These are phyloP conservation scores for Echria macrotheca DNA, from an alignment of 495 filamentous ascomycete genomes.

Conservation along the genomic window DNA sequence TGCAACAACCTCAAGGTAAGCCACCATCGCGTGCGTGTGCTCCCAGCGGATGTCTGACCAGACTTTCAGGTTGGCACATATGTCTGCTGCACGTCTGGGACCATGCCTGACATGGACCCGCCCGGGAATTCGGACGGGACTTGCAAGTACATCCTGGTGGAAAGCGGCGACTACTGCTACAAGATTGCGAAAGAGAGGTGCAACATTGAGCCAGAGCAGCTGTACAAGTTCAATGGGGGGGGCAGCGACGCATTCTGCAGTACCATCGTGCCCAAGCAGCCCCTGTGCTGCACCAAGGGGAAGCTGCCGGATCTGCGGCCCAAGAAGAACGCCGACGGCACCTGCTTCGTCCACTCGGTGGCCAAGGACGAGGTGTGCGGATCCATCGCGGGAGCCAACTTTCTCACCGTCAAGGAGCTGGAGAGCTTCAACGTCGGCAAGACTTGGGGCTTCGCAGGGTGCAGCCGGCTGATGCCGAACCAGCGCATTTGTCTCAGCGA, in stretches of 20 bases:
- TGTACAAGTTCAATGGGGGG: conserved; percentile 32
- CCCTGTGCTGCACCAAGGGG: conserved; percentile 17
- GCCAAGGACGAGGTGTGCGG: conserved; percentile 25
- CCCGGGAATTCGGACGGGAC: conserved; percentile 22
- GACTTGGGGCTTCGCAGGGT: conserved; percentile 42
- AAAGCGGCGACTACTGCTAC: conserved; percentile 30
- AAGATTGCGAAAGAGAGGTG: conserved; percentile 36
- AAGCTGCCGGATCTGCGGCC: conserved; percentile 22
- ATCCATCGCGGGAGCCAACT: conserved; percentile 12
- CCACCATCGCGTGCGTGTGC: neutral
- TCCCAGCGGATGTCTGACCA: neutral
- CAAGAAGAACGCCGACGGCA: conserved; percentile 30
- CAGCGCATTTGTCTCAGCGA: conserved; percentile 36
- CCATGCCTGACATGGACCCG: conserved; percentile 15
- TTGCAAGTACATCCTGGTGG: conserved; percentile 19
- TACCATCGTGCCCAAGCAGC: conserved; percentile 12
- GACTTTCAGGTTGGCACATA: neutral
- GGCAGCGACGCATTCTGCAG: conserved; percentile 26
- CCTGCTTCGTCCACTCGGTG: conserved; percentile 24
- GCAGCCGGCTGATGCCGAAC: conserved; percentile 22
- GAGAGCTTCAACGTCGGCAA: conserved; percentile 28
- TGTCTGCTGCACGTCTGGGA: conserved; percentile 40
- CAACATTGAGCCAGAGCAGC: conserved; percentile 17
- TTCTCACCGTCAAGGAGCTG: conserved; percentile 25
- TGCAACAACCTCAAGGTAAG: conserved; percentile 8